These are phyloP conservation scores for Populus deltoides DNA, from an alignment of 345 rosid species.

Conservation along the genomic window DNA sequence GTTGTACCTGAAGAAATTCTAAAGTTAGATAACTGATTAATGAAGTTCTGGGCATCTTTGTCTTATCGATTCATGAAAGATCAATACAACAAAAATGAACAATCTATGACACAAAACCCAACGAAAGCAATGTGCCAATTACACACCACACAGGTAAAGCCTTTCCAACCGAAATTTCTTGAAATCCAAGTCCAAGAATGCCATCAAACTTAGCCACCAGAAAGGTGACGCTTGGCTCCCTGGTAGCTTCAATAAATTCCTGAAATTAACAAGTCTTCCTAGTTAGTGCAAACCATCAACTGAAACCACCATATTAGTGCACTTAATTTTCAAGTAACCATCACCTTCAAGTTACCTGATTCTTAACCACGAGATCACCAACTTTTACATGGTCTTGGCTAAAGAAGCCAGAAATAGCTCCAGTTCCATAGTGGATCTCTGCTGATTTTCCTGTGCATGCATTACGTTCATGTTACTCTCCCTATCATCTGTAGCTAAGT, in stretches of 20 bases:
- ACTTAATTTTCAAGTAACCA: conserved; percentile 1
- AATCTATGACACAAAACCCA: background rate
- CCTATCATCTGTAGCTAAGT: background rate
- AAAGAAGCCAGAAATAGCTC: conserved; percentile 67
- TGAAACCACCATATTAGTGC: background rate
- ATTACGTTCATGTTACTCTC: conserved; percentile 7
- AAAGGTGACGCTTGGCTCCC: conserved; percentile 76
- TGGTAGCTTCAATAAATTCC: conserved; percentile 93
- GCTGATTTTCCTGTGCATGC: conserved; percentile 57
- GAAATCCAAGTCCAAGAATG: conserved; percentile 88
- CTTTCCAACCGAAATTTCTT: conserved; percentile 84
- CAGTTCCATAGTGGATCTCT: conserved; percentile 81
- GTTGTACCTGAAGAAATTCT: conserved; percentile 61
- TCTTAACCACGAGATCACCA: conserved; percentile 67
- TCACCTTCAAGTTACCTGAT: conserved; percentile 46
- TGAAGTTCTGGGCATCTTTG: conserved; percentile 1
- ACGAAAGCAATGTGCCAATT: background rate
- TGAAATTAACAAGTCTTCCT: conserved; percentile 19
- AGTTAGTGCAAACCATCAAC: background rate
- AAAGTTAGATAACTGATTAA: conserved; percentile 7
- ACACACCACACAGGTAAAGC: conserved; percentile 79
- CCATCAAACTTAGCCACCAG: conserved; percentile 91
- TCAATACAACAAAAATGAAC: background rate
- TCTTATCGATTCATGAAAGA: background rate
- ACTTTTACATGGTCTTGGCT: conserved; percentile 72